phyloP scores from a whole-genome alignment of 495 filamentous ascomycete genomes.

The Sordaria brevicollis region DNA sequence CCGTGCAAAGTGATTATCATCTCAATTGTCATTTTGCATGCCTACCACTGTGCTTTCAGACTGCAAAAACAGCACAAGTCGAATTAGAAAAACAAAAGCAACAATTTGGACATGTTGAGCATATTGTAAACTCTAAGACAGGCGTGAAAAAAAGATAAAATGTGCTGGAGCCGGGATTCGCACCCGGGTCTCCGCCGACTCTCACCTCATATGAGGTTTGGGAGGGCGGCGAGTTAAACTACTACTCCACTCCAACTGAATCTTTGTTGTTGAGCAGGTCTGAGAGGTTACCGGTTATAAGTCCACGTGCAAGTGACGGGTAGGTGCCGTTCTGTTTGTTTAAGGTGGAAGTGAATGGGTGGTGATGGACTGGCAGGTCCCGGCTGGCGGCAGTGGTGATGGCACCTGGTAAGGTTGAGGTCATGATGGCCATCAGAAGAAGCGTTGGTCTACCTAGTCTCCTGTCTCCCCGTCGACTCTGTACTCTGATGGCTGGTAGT shows the following conservation, averaged over 20 bases:
- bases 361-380: not conserved
- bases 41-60: not conserved
- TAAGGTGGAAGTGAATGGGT: not conserved
- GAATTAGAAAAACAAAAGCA: not conserved
- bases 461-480: not conserved
- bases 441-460: not conserved
- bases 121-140: rapidly evolving
- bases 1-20: not conserved
- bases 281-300: not conserved
- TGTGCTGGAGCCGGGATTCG: constrained; percentile 16
- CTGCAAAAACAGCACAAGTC: not conserved
- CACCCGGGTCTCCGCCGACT: constrained; percentile 15
- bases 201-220: no score
- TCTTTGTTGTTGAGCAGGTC: not conserved
- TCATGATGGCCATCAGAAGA: not conserved
- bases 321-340: not conserved
- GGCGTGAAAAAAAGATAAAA: not conserved
- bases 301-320: not conserved
- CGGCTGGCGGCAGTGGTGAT: not conserved
- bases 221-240: constrained; percentile 21
- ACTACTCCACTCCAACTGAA: constrained; percentile 16
- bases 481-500: rapidly evolving
- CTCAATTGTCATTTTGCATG: not conserved
- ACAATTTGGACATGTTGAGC: not conserved
- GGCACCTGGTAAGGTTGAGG: not conserved